Evolutionary conservation across 164 flowering plant species (phyloP).

Genomic region (Sedum album): DNA sequence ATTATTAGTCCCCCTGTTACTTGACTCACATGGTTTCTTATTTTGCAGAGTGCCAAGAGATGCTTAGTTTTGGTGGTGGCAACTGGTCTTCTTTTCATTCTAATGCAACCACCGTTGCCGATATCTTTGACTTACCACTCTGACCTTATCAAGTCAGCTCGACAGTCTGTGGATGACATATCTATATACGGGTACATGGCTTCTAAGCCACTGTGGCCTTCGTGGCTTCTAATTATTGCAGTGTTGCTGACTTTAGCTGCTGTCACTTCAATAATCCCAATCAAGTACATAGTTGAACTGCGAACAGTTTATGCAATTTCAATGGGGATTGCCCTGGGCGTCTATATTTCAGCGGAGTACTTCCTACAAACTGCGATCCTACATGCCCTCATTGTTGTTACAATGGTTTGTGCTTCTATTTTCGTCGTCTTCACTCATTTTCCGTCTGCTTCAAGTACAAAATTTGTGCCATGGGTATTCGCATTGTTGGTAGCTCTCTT

Average conservation of each 20-base stretch:
- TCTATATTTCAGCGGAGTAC: conserved; percentile 84
- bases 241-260: conserved; percentile 79
- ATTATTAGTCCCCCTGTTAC: not conserved
- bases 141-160: conserved; percentile 72
- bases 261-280: conserved; percentile 71
- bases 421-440: conserved; percentile 89
- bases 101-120: conserved; percentile 88
- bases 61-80: conserved; percentile 78
- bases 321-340: conserved; percentile 76
- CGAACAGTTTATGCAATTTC: conserved; percentile 73
- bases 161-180: conserved; percentile 79
- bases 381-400: conserved; percentile 66
- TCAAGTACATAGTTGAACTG: conserved; percentile 80
- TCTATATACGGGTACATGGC: conserved; percentile 85
- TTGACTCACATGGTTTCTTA: not conserved
- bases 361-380: conserved; percentile 69
- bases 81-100: conserved; percentile 65
- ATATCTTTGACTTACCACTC: conserved; percentile 76
- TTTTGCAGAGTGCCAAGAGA: conserved; percentile 84
- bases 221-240: conserved; percentile 87
- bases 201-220: conserved; percentile 90
- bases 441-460: conserved; percentile 94
- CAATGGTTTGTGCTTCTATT: conserved; percentile 74
- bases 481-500: conserved; percentile 93
- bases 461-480: conserved; percentile 84